Conservation (phyloP, 164 flowering plant genomes). For the Aristolochia californica region DNA sequence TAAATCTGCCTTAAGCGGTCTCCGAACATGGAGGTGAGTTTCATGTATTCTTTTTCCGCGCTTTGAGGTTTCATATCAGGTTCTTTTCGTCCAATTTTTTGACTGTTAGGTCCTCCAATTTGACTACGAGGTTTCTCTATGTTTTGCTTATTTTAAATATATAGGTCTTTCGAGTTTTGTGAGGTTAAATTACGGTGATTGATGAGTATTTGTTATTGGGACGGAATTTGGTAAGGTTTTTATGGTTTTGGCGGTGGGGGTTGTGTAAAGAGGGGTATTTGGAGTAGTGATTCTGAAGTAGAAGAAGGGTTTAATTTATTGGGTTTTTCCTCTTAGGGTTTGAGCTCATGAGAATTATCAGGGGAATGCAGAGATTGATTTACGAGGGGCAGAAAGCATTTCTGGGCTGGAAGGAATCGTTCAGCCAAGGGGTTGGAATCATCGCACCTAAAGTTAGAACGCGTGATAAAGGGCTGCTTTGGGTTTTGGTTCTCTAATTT, state of each 20-base stretch:
- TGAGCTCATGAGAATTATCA: constrained; percentile 91
- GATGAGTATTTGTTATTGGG: neutral
- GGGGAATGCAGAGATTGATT: constrained; percentile 96
- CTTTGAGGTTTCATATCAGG: neutral
- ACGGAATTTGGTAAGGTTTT: neutral
- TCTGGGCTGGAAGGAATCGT: constrained; percentile 47
- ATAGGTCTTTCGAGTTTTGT: neutral
- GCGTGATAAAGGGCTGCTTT: constrained; percentile 43
- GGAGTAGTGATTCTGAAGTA: constrained; percentile 21
- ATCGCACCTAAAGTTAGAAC: constrained; percentile 74
- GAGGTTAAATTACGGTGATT: neutral
- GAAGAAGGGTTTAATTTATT: constrained; percentile 23
- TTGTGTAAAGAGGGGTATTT: neutral
- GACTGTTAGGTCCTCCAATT: neutral
- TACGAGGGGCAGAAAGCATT: constrained; percentile 31
- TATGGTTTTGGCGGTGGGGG: neutral
- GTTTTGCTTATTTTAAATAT: neutral
- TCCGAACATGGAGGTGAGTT: neutral
- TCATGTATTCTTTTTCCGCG: neutral
- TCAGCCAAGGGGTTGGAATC: constrained; percentile 64
- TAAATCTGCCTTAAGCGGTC: neutral
- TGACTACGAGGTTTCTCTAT: neutral
- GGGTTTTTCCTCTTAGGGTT: constrained; percentile 29
- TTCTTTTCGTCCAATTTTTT: constrained; percentile 1
- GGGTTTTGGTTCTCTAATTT: constrained; percentile 22